Evolutionary conservation across 495 filamentous ascomycete genomes (phyloP).

Genomic region (Physcia stellaris): DNA sequence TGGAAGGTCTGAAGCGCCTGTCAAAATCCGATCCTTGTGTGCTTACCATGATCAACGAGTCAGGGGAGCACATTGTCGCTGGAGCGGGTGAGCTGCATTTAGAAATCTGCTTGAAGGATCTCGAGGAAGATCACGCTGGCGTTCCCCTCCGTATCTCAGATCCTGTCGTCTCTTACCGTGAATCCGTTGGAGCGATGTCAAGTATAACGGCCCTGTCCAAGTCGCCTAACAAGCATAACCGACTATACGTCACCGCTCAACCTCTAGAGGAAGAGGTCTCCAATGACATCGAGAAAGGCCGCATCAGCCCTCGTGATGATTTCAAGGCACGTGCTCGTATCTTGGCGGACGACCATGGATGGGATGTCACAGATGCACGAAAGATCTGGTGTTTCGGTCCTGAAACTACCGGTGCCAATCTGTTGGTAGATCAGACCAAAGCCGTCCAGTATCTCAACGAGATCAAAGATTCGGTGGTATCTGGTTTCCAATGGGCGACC

Average conservation of each 20-base stretch:
- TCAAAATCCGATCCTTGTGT: conserved; percentile 99
- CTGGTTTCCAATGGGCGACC: conserved; percentile 99
- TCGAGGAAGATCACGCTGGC: conserved; percentile 98
- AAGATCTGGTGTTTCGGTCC: conserved; percentile 99
- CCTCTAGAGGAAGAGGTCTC: conserved; percentile 85
- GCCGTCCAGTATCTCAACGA: conserved; percentile 99
- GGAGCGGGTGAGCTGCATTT: conserved; percentile 98
- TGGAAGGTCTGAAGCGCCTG: conserved; percentile 99
- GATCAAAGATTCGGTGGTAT: conserved; percentile 99
- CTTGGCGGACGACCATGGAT: conserved; percentile 92
- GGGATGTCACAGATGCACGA: conserved; percentile 99
- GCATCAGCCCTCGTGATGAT: conserved; percentile 92
- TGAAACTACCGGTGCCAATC: conserved; percentile 92
- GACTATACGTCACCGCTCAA: conserved; percentile 86
- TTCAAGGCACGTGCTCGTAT: conserved; percentile 97
- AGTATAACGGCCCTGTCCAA: conserved; percentile 97
- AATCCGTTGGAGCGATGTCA: conserved; percentile 70
- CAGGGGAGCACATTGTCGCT: conserved; percentile 97
- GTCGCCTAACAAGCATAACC: conserved; percentile 99
- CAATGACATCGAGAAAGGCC: conserved; percentile 80
- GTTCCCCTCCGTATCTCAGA: conserved; percentile 92
- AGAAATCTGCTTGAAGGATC: conserved; percentile 99
- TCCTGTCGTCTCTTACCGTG: conserved; percentile 95
- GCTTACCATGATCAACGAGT: conserved; percentile 71
- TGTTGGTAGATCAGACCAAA: conserved; percentile 99